Conservation (phyloP, 1,139 yeast species). For the Debaryomyces psychrophilus region DNA sequence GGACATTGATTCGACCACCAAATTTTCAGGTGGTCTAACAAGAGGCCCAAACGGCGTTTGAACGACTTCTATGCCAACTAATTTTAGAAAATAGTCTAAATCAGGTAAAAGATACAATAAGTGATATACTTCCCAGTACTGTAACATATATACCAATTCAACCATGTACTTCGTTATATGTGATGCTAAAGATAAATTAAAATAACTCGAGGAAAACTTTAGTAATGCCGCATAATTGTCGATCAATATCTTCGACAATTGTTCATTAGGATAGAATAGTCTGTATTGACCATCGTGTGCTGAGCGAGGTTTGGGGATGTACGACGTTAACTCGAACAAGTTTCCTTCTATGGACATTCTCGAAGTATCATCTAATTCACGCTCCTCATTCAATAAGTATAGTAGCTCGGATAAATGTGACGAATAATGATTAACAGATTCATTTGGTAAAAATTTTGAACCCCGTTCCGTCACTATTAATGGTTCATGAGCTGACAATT, state of each 20-base stretch:
- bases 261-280: constrained; percentile 37
- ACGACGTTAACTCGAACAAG: constrained; percentile 32
- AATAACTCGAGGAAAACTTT: constrained; percentile 37
- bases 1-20: constrained; percentile 38
- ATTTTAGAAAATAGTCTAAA: constrained; percentile 36
- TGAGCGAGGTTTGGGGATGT: constrained; percentile 25
- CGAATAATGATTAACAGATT: constrained; percentile 30
- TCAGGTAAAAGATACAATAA: constrained; percentile 38
- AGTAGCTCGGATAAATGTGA: constrained; percentile 33
- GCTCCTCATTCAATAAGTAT: constrained; percentile 32
- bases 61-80: constrained; percentile 40
- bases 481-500: constrained; percentile 33
- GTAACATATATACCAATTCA: constrained; percentile 40
- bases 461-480: constrained; percentile 17
- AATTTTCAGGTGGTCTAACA: constrained; percentile 46
- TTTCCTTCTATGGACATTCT: constrained; percentile 33
- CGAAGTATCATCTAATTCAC: constrained; percentile 32
- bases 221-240: constrained; percentile 41
- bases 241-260: constrained; percentile 40
- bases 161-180: constrained; percentile 44
- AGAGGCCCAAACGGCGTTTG: constrained; percentile 45
- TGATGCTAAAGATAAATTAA: constrained; percentile 41
- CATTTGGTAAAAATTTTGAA: constrained; percentile 8
- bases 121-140: constrained; percentile 53
- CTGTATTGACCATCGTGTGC: constrained; percentile 9